Percentiles rank a stretch among this genome's conserved stretches.
phyloP scores from a whole-genome alignment of 78 protist species.

The Mastigamoeba balamuthi region DNA sequence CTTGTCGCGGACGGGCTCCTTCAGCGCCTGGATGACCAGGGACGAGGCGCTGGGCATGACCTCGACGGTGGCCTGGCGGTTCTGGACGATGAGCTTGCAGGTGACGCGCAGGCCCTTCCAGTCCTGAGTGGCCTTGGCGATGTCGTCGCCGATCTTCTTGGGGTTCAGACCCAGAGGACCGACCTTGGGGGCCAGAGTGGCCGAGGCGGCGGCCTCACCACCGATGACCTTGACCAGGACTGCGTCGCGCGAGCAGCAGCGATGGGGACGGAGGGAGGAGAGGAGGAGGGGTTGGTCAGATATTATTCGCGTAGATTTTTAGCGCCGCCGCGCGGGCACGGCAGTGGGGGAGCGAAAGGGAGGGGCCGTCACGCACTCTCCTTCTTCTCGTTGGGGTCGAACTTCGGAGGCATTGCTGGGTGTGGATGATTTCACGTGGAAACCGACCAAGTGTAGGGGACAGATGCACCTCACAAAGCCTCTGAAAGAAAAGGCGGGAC shows the following conservation, averaged over 20 bases:
- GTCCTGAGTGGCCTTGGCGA: constrained; percentile 87
- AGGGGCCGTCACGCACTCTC: neutral
- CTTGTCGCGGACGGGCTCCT: constrained; percentile 97
- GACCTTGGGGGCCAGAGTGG: constrained; percentile 95
- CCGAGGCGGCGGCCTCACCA: constrained; percentile 88
- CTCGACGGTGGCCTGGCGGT: constrained; percentile 87
- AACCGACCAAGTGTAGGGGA: neutral
- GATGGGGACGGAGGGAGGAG: neutral
- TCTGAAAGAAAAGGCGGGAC: neutral
- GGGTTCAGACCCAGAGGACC: constrained; percentile 98
- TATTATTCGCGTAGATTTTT: neutral
- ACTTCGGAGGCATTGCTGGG: constrained; percentile 65
- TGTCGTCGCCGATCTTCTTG: constrained; percentile 96
- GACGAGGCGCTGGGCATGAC: constrained; percentile 95
- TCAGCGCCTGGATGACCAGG: constrained; percentile 88
- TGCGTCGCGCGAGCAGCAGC: neutral
- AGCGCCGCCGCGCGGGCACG: neutral
- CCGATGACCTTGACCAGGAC: constrained; percentile 89
- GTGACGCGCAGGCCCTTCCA: constrained; percentile 94
- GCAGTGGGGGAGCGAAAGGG: neutral
- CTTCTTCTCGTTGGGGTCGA: constrained; percentile 51
- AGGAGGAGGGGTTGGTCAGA: neutral
- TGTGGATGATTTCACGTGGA: neutral
- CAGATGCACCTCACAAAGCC: no score
- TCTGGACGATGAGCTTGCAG: constrained; percentile 82